phyloP scores from a whole-genome alignment of 495 filamentous ascomycete genomes.

The Penicillium waksmanii region DNA sequence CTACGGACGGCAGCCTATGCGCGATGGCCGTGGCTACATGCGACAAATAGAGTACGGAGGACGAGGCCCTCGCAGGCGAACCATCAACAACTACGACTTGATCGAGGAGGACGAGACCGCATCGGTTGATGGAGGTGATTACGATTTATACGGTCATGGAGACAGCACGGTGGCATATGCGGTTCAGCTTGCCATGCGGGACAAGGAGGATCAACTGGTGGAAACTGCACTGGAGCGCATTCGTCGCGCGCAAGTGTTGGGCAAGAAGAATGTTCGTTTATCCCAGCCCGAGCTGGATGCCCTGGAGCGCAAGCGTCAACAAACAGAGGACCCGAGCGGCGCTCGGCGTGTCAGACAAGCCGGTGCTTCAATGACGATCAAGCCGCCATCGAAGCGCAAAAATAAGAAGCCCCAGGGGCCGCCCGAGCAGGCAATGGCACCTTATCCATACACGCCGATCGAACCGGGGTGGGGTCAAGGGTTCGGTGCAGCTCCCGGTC shows the following conservation, averaged over 20 bases:
- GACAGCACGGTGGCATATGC: slow-evolving; percentile 53
- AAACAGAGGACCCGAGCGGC: slow-evolving; percentile 43
- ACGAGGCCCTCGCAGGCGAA: slow-evolving; percentile 46
- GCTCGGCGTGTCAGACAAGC: slow-evolving; percentile 22
- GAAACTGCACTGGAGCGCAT: slow-evolving; percentile 77
- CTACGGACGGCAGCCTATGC: slow-evolving; percentile 58
- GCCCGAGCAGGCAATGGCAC: slow-evolving; percentile 30
- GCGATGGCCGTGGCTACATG: slow-evolving; percentile 29
- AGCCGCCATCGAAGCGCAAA: slow-evolving; percentile 31
- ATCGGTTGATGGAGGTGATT: slow-evolving; percentile 57
- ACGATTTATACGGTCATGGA: slow-evolving; percentile 58
- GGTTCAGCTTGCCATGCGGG: slow-evolving; percentile 57
- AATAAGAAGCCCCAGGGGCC: slow-evolving; percentile 21
- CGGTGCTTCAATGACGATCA: slow-evolving; percentile 9
- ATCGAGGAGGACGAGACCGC: slow-evolving; percentile 40
- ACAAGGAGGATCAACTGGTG: slow-evolving; percentile 73
- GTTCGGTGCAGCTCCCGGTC: slow-evolving; percentile 18
- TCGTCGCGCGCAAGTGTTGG: slow-evolving; percentile 69
- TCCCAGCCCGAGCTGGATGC: slow-evolving; percentile 76
- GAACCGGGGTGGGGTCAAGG: slow-evolving; percentile 33
- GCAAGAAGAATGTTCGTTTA: slow-evolving; percentile 75
- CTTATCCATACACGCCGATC: slow-evolving; percentile 32
- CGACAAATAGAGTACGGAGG: slow-evolving; percentile 35
- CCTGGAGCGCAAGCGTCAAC: slow-evolving; percentile 67
- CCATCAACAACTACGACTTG: slow-evolving; percentile 52